Conservation (phyloP, 2,329 filamentous ascomycete genomes). For the Fusarium bulbicola region DNA sequence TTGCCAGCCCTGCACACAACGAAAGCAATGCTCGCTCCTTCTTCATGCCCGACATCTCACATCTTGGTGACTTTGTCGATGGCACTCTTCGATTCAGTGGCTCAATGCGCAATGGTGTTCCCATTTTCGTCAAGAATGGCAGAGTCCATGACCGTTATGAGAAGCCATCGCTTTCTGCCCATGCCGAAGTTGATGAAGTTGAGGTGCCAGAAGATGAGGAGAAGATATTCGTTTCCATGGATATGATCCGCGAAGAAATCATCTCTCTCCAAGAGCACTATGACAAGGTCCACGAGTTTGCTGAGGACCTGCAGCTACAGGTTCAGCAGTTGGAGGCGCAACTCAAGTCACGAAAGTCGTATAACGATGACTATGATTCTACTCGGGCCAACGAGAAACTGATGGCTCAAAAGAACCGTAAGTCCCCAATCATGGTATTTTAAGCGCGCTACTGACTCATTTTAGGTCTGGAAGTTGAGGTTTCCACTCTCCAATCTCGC, state of each 20-base stretch:
- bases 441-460: constrained; percentile 1
- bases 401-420: constrained; percentile 64
- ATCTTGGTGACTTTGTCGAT: constrained; percentile 66
- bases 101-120: constrained; percentile 62
- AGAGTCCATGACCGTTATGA: constrained; percentile 57
- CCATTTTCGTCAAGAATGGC: constrained; percentile 64
- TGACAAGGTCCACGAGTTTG: constrained; percentile 64
- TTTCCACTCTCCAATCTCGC: constrained; percentile 68
- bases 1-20: constrained; percentile 48
- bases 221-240: constrained; percentile 67
- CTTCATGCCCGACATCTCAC: constrained; percentile 62
- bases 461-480: constrained; percentile 65
- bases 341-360: constrained; percentile 55
- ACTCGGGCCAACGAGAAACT: constrained; percentile 57
- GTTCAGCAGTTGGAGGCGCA: constrained; percentile 61
- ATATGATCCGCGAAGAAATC: constrained; percentile 69
- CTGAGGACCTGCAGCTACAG: constrained; percentile 61
- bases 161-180: constrained; percentile 47
- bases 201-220: constrained; percentile 63
- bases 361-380: constrained; percentile 53
- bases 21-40: constrained; percentile 61
- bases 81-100: constrained; percentile 62
- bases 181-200: constrained; percentile 61
- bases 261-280: constrained; percentile 65
- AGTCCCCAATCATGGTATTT: constrained; percentile 43